Base-by-base conservation (phyloP, 2,329 filamentous ascomycete genomes). In the Plenodomus biglobosus region DNA sequence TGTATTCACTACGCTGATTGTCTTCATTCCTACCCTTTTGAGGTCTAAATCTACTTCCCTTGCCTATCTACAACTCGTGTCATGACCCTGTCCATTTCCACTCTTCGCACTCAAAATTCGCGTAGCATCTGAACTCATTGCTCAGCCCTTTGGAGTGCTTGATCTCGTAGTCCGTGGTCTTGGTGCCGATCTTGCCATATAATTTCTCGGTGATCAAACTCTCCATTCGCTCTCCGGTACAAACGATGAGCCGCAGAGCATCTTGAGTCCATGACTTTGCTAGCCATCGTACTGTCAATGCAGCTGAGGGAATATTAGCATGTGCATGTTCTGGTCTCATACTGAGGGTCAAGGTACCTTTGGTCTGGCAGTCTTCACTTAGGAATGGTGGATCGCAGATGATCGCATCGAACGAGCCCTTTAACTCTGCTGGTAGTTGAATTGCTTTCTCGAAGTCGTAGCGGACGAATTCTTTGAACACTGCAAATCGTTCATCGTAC, bases 111-210 rank as follows among this genome's bases (percentile, higher is more conserved):
- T 89, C 85, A 64, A 89, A 92, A 64, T 89, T 92, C 19, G 88
- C 83, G 64, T 90, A 92, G 69, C 86, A 91, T 64, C 82, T 80
- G 66, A 91, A 94, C 70, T 90, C 87, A 64, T 94, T 94, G 70
- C 86, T 88, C 50, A 94, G 72, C 0, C 86, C 86, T 53, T 83
- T 82, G n/a, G 81, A 78, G 63, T 92, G 89, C 54, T 78, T 75
- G 3, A 85, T 84, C 61, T 85, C 81, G 65, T 85, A 91, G 1
- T 80, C 82, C 0, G 88, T 92, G 3, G 84, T 85, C 44, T 69
- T 74, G 21, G 87, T 72, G 1, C 85, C 85, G 27, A 84, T 75
- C 38, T 82, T 78, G 39, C 76, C 75, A 68, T 92, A 92, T n/a
- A 92, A 74, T 66, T 82, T 86, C 44, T 70, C 55, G 10, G 59